phyloP scores from a whole-genome alignment of 352 stramenopile genomes.

The Phytophthora sansomeana region DNA sequence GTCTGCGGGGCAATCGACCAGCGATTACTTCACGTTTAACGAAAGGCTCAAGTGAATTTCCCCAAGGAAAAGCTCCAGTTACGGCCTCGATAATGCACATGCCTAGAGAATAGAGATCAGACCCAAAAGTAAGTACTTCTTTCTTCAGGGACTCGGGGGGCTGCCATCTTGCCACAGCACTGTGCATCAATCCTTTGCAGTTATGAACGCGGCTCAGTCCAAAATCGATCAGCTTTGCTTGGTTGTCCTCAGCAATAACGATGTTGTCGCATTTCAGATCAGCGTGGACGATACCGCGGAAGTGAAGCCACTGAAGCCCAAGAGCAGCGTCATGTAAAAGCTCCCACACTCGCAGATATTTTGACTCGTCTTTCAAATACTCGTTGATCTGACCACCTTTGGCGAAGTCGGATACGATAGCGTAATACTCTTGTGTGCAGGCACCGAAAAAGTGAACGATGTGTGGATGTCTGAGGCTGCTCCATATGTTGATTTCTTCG shows the following conservation, averaged over 20 bases:
- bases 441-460: neutral
- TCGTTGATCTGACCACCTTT: neutral
- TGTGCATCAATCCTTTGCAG: neutral
- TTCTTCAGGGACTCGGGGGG: neutral
- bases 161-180: neutral
- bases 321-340: constrained; percentile 1
- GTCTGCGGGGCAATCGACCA: neutral
- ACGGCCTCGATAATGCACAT: neutral
- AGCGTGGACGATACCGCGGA: neutral
- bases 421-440: neutral
- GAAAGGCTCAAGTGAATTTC: neutral
- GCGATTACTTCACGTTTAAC: neutral
- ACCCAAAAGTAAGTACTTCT: neutral
- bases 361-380: neutral
- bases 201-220: neutral
- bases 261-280: neutral
- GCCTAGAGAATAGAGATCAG: neutral
- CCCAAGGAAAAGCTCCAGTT: neutral
- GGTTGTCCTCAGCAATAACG: neutral
- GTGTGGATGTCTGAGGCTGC: neutral
- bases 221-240: neutral
- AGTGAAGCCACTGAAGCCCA: constrained; percentile 1
- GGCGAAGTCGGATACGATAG: neutral
- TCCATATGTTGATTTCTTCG: constrained; percentile 1
- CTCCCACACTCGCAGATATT: neutral